phyloP scores from a whole-genome alignment of 2,329 filamentous ascomycete genomes.

The Fusarium poae region DNA sequence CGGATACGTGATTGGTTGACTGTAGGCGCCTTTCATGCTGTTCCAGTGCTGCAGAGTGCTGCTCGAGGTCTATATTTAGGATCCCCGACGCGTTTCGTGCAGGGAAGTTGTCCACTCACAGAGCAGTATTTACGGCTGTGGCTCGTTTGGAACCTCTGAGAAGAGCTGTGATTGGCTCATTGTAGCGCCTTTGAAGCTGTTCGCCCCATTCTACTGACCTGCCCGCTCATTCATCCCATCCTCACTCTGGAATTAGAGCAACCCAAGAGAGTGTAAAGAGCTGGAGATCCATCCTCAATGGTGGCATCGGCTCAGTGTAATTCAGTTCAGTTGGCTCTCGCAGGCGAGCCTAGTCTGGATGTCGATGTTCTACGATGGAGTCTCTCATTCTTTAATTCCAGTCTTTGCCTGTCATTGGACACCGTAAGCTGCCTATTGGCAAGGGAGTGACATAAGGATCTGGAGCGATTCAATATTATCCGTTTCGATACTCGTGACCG shows the following conservation, averaged over 20 bases:
- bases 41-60: conserved; percentile 41
- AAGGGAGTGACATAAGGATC: conserved; percentile 26
- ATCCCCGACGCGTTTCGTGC: conserved; percentile 48
- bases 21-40: conserved; percentile 50
- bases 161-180: conserved; percentile 43
- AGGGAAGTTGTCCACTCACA: conserved; percentile 42
- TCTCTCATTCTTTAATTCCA: conserved; percentile 8
- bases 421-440: conserved; percentile 26
- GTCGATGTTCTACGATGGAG: conserved; percentile 18
- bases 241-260: conserved; percentile 11
- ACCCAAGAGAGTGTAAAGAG: conserved; percentile 5
- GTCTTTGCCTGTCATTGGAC: conserved; percentile 30
- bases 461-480: conserved; percentile 9
- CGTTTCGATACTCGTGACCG: conserved; percentile 6
- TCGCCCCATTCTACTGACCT: conserved; percentile 23
- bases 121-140: conserved; percentile 33
- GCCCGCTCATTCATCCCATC: conserved; percentile 6
- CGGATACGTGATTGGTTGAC: conserved; percentile 48
- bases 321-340: conserved; percentile 17
- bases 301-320: conserved; percentile 6
- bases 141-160: conserved; percentile 41
- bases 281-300: conserved; percentile 20
- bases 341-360: conserved; percentile 16
- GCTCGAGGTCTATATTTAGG: conserved; percentile 53
- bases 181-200: conserved; percentile 38